phyloP scores from a whole-genome alignment of 805 yeast genomes.

The Saccharomyces kudriavzevii region DNA sequence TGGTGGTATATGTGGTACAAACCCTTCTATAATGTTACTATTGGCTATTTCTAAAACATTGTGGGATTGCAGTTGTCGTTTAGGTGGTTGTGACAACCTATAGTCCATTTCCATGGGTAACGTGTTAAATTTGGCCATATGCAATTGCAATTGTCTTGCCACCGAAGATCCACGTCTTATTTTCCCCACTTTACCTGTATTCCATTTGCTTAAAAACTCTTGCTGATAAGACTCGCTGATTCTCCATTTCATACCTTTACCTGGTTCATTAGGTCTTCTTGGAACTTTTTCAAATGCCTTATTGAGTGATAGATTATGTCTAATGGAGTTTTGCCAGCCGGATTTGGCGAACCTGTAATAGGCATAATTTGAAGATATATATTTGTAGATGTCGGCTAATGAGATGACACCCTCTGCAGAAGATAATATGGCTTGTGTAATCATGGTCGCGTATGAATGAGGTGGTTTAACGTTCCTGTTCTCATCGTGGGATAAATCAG shows the following conservation, averaged over 20 bases:
- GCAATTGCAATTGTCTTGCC: conserved; percentile 70
- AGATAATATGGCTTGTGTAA: conserved; percentile 90
- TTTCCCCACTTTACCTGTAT: conserved; percentile 65
- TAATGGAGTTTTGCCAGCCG: conserved; percentile 97
- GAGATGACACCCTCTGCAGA: conserved; percentile 83
- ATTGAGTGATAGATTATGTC: conserved; percentile 88
- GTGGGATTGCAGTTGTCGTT: not conserved
- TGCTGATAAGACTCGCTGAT: conserved; percentile 75
- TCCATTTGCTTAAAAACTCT: conserved; percentile 76
- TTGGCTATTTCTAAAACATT: not conserved
- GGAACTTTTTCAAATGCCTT: conserved; percentile 98
- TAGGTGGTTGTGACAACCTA: not conserved
- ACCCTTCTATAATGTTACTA: not conserved
- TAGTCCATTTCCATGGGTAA: conserved; percentile 33
- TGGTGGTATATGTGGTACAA: not conserved
- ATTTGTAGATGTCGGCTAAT: conserved; percentile 81
- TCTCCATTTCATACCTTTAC: conserved; percentile 99
- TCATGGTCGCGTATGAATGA: conserved; percentile 95
- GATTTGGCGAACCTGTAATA: conserved; percentile 86
- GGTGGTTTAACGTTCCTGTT: conserved; percentile 91
- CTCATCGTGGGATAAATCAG: conserved; percentile 75
- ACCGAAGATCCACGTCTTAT: conserved; percentile 75
- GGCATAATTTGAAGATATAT: conserved; percentile 83
- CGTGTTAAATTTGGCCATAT: conserved; percentile 42
- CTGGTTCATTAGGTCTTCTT: conserved; percentile 90